Evolutionary conservation across 768 basidiomycete species (phyloP).

Genomic region (Jaapia argillacea): DNA sequence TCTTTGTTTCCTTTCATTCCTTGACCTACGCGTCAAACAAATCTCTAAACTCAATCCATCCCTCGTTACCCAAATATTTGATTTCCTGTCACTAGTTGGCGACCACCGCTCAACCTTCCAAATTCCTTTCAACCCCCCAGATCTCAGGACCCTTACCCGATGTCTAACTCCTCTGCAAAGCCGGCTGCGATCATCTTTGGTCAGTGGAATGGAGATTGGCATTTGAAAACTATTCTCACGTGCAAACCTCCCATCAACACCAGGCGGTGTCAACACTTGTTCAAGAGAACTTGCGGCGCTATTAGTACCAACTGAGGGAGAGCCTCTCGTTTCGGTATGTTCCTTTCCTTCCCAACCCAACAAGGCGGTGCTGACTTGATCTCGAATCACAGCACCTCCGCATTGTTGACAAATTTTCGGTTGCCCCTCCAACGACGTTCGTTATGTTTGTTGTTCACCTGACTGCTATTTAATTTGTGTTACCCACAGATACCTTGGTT

Average conservation of each 20-base stretch:
- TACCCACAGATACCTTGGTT: slow-evolving; percentile 57
- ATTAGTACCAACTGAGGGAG: slow-evolving; percentile 59
- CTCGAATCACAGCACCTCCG: slow-evolving; percentile 41
- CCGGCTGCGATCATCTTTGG: slow-evolving; percentile 74
- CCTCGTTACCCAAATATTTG: no score
- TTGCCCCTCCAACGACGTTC: slow-evolving; percentile 65
- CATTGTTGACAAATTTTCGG: slow-evolving; percentile 69
- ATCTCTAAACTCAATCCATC: no score
- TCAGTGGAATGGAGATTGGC: slow-evolving; percentile 22
- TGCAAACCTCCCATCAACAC: no score
- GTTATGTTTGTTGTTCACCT: slow-evolving; percentile 15
- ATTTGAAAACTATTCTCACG: background rate
- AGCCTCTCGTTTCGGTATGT: slow-evolving; percentile 64
- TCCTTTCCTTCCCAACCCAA: slow-evolving; percentile 3
- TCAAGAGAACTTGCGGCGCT: slow-evolving; percentile 60
- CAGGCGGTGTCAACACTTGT: slow-evolving; percentile 77
- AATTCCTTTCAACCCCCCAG: no score
- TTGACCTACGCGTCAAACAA: no score
- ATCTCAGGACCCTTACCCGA: no score
- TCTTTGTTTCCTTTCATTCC: no score
- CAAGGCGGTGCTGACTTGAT: slow-evolving; percentile 7
- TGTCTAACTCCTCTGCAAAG: slow-evolving; percentile 21
- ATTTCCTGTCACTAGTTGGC: no score
- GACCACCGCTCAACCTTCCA: no score
- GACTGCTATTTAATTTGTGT: slow-evolving; percentile 3